These are phyloP conservation scores for Antarctomyces pellizariae DNA, from an alignment of 495 filamentous ascomycete species.

Conservation along the genomic window DNA sequence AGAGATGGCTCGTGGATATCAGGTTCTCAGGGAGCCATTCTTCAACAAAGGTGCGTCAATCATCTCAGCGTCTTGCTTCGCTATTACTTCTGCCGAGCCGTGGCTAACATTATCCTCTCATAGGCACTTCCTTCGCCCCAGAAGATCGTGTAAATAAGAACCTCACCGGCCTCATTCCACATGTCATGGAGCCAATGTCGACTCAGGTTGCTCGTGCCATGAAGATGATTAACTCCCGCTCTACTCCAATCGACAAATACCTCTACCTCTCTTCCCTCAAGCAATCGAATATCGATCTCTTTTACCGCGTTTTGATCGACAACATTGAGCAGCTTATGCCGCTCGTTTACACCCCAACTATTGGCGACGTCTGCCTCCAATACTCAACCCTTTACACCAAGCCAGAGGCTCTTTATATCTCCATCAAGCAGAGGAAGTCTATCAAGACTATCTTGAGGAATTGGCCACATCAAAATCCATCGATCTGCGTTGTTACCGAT, in stretches of 20 bases:
- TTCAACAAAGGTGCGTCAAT: constrained; percentile 31
- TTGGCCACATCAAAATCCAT: constrained; percentile 69
- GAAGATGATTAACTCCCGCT: constrained; percentile 48
- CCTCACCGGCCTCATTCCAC: constrained; percentile 31
- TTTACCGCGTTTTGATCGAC: constrained; percentile 80
- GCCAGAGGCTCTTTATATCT: constrained; percentile 85
- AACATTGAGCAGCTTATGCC: constrained; percentile 83
- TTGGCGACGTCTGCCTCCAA: constrained; percentile 85
- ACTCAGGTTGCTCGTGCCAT: constrained; percentile 30
- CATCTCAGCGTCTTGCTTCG: constrained; percentile 1
- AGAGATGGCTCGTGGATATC: constrained; percentile 26
- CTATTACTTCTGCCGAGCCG: not conserved
- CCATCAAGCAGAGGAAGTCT: constrained; percentile 69
- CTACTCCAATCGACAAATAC: constrained; percentile 77
- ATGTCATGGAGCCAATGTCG: constrained; percentile 27
- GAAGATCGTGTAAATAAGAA: constrained; percentile 31
- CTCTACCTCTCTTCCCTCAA: constrained; percentile 77
- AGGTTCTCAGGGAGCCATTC: constrained; percentile 28
- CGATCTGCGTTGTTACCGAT: constrained; percentile 94
- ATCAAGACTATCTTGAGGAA: constrained; percentile 66
- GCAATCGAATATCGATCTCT: constrained; percentile 75
- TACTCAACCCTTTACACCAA: constrained; percentile 93
- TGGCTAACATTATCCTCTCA: constrained; percentile 2
- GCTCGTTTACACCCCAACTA: constrained; percentile 90
- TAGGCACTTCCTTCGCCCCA: constrained; percentile 31